A percentile compares a stretch with the other conserved stretches of the same genome.
phyloP scores from a whole-genome alignment of 768 basidiomycete genomes.

The Mycena metata region DNA sequence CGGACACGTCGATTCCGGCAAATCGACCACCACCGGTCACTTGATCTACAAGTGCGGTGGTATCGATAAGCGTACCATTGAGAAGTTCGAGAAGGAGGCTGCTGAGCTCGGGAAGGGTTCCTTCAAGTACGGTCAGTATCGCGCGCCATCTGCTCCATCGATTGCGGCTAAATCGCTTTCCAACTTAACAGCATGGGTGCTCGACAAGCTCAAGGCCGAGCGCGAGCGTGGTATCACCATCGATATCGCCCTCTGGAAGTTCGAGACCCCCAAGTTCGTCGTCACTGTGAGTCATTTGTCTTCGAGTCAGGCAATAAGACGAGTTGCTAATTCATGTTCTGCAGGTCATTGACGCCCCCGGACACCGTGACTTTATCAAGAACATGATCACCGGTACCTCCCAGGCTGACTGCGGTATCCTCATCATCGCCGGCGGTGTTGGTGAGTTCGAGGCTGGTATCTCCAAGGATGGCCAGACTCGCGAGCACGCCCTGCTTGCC shows the following conservation, averaged over 20 bases:
- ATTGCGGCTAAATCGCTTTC: slow-evolving; percentile 40
- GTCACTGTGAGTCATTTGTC: slow-evolving; percentile 77
- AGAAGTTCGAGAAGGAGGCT: slow-evolving; percentile 99
- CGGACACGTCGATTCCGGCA: slow-evolving; percentile 99
- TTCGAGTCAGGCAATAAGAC: slow-evolving; percentile 24
- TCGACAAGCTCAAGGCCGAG: slow-evolving; percentile 99
- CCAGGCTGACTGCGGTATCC: slow-evolving; percentile 99
- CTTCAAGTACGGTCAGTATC: slow-evolving; percentile 91
- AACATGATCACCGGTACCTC: slow-evolving; percentile 99
- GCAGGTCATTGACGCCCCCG: slow-evolving; percentile 98
- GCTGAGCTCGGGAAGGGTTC: slow-evolving; percentile 99
- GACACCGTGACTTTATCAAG: slow-evolving; percentile 99
- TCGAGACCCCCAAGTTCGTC: slow-evolving; percentile 98
- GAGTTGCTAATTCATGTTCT: slow-evolving; percentile 38
- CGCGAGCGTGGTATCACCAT: slow-evolving; percentile 99
- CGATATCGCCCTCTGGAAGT: slow-evolving; percentile 99
- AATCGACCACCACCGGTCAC: slow-evolving; percentile 99
- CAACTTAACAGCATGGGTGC: slow-evolving; percentile 89
- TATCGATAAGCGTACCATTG: slow-evolving; percentile 99
- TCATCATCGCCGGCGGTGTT: slow-evolving; percentile 99
- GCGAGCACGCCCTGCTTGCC: slow-evolving; percentile 99
- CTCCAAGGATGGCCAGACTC: slow-evolving; percentile 99
- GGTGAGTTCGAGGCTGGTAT: slow-evolving; percentile 99
- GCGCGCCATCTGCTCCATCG: slow-evolving; percentile 26
- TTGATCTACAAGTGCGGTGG: slow-evolving; percentile 99